phyloP scores from a whole-genome alignment of 805 yeast genomes.

The Suhomyces sp. region DNA sequence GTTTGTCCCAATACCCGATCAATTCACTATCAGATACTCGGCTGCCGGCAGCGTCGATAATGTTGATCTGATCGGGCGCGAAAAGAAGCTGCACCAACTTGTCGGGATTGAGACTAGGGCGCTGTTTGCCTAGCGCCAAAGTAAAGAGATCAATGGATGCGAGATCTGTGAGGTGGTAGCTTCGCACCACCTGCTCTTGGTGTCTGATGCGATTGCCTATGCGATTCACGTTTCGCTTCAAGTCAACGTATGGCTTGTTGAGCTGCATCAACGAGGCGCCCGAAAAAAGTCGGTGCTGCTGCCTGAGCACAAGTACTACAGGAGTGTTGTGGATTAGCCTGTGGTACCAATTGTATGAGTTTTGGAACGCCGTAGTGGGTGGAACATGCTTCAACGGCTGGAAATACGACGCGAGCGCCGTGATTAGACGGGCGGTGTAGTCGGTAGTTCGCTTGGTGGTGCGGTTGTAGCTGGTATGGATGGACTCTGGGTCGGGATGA shows the following conservation, averaged over 20 bases:
- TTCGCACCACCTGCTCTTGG: constrained; percentile 13
- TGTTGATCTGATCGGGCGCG: neutral
- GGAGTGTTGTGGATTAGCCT: constrained; percentile 28
- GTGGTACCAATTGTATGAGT: constrained; percentile 29
- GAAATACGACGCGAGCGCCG: constrained; percentile 25
- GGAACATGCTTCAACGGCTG: constrained; percentile 17
- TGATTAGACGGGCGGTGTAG: constrained; percentile 23
- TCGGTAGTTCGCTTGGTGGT: constrained; percentile 19
- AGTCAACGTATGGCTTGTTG: constrained; percentile 18
- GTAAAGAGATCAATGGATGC: constrained; percentile 26
- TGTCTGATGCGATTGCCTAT: constrained; percentile 9
- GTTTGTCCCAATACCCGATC: neutral
- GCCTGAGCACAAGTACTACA: constrained; percentile 25
- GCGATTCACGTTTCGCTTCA: constrained; percentile 10
- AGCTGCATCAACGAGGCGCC: constrained; percentile 19
- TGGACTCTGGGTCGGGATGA: constrained; percentile 2
- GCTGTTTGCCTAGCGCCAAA: constrained; percentile 18
- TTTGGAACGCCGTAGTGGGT: constrained; percentile 5
- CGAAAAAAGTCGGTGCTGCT: constrained; percentile 26
- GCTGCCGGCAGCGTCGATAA: neutral
- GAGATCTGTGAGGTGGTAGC: constrained; percentile 33
- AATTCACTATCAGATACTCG: neutral
- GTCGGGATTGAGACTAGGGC: neutral
- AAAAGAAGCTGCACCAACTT: neutral
- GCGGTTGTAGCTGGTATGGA: constrained; percentile 7